These are phyloP conservation scores for Stenocarpella maydis DNA, from an alignment of 2,329 filamentous ascomycete genomes.

Conservation along the genomic window DNA sequence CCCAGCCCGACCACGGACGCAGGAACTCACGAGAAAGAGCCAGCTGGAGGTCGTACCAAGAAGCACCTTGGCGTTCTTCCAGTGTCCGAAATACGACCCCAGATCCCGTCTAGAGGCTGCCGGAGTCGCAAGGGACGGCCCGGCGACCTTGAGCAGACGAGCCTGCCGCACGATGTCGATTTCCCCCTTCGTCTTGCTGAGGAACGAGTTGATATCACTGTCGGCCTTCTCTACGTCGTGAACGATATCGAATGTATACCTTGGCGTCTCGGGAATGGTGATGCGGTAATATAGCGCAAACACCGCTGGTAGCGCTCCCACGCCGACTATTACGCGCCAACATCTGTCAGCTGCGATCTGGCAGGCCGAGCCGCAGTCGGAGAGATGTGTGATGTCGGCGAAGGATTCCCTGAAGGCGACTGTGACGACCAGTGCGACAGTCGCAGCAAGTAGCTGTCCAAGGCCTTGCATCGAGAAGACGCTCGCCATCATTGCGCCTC, in stretches of 20 bases:
- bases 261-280: constrained; percentile 79
- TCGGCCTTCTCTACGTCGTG: constrained; percentile 79
- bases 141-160: constrained; percentile 61
- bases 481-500: constrained; percentile 83
- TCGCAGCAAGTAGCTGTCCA: constrained; percentile 76
- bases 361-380: constrained; percentile 68
- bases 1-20: no score
- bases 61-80: constrained; percentile 75
- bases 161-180: constrained; percentile 58
- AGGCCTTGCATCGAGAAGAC: constrained; percentile 88
- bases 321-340: constrained; percentile 83
- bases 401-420: constrained; percentile 67
- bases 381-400: constrained; percentile 49
- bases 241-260: constrained; percentile 76
- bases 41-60: constrained; percentile 81
- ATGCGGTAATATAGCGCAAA: constrained; percentile 86
- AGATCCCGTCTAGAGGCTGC: constrained; percentile 77
- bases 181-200: constrained; percentile 56
- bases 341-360: constrained; percentile 77
- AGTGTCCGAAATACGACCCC: constrained; percentile 70
- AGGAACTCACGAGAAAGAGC: constrained; percentile 71
- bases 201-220: constrained; percentile 71
- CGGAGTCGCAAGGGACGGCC: constrained; percentile 67
- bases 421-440: constrained; percentile 75
- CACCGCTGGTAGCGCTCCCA: constrained; percentile 79